These are phyloP conservation scores for Xylariaceae sp. DNA, from an alignment of 2,329 filamentous ascomycete genomes.

Conservation along the genomic window DNA sequence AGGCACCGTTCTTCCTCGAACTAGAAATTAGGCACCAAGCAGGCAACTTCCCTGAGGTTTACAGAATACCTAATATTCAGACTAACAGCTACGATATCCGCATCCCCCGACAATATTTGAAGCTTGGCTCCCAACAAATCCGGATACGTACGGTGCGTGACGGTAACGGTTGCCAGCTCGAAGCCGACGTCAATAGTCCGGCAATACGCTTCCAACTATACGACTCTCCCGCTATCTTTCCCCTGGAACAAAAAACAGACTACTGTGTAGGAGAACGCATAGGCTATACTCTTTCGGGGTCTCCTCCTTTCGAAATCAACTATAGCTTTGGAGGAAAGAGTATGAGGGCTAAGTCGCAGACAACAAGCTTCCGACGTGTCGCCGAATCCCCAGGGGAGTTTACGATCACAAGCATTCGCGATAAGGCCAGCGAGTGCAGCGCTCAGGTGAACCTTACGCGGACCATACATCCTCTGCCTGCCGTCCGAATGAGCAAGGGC, in stretches of 20 bases:
- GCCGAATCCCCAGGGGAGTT: slow-evolving; percentile 89
- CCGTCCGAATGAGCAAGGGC: slow-evolving; percentile 84
- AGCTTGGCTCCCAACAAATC: slow-evolving; percentile 83
- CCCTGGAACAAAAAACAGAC: slow-evolving; percentile 77
- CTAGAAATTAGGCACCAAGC: slow-evolving; percentile 91
- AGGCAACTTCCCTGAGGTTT: slow-evolving; percentile 71
- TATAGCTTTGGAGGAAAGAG: slow-evolving; percentile 80
- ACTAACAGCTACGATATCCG: slow-evolving; percentile 71
- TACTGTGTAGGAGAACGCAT: slow-evolving; percentile 96
- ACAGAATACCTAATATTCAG: slow-evolving; percentile 75
- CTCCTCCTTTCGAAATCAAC: slow-evolving; percentile 85
- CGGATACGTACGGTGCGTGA: slow-evolving; percentile 88
- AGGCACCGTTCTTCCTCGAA: slow-evolving; percentile 84
- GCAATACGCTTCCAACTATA: slow-evolving; percentile 89
- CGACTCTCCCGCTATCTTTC: slow-evolving; percentile 85
- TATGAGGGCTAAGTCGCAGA: slow-evolving; percentile 73
- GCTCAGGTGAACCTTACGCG: slow-evolving; percentile 75
- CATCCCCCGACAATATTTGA: slow-evolving; percentile 79
- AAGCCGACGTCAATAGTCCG: slow-evolving; percentile 65
- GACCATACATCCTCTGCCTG: slow-evolving; percentile 85
- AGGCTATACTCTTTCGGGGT: slow-evolving; percentile 84
- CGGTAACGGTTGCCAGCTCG: slow-evolving; percentile 77
- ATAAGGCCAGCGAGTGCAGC: slow-evolving; percentile 83
- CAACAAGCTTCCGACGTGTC: slow-evolving; percentile 85
- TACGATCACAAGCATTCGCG: slow-evolving; percentile 78